Percentiles rank a stretch among this genome's conserved stretches.
These are phyloP conservation scores for Tillandsia leiboldiana DNA, from an alignment of 176 grass and related monocot genomes.

Conservation along the genomic window DNA sequence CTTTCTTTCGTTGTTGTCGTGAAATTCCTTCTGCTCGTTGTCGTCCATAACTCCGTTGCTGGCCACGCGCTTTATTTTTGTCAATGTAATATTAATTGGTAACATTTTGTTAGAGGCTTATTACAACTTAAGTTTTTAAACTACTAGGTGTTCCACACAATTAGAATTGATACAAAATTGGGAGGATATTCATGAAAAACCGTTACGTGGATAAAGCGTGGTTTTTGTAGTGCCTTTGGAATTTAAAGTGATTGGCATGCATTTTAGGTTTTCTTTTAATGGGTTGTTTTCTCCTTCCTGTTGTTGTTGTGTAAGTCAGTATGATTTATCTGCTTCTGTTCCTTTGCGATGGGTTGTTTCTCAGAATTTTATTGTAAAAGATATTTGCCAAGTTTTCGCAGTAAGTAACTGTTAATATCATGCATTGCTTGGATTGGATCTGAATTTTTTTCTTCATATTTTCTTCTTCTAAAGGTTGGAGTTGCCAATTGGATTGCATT, in stretches of 20 bases:
- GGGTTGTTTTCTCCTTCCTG: too few species aligned
- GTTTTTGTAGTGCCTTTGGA: neutral
- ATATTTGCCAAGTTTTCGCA: neutral
- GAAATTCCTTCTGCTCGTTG: neutral
- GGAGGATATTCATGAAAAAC: too few species aligned
- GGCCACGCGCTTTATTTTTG: neutral
- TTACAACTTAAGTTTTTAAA: too few species aligned
- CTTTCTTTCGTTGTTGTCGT: neutral
- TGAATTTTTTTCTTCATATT: neutral
- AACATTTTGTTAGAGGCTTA: too few species aligned
- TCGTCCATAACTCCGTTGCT: neutral
- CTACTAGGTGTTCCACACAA: too few species aligned
- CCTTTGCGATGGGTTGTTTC: neutral
- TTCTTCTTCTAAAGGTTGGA: slow-evolving; percentile 16
- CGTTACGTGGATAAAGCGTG: neutral
- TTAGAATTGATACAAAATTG: too few species aligned
- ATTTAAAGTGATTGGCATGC: too few species aligned
- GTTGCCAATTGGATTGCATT: slow-evolving; percentile 1
- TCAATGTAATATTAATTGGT: too few species aligned
- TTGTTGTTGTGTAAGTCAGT: too few species aligned
- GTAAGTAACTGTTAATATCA: neutral
- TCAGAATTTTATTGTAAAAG: neutral
- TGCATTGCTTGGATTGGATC: neutral
- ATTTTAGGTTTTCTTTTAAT: too few species aligned
- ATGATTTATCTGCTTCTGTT: too few species aligned